A percentile compares a stretch with the other conserved stretches of the same genome.
These are phyloP conservation scores for Babesia sp. DNA, from an alignment of 169 alveolate genomes.

Conservation along the genomic window DNA sequence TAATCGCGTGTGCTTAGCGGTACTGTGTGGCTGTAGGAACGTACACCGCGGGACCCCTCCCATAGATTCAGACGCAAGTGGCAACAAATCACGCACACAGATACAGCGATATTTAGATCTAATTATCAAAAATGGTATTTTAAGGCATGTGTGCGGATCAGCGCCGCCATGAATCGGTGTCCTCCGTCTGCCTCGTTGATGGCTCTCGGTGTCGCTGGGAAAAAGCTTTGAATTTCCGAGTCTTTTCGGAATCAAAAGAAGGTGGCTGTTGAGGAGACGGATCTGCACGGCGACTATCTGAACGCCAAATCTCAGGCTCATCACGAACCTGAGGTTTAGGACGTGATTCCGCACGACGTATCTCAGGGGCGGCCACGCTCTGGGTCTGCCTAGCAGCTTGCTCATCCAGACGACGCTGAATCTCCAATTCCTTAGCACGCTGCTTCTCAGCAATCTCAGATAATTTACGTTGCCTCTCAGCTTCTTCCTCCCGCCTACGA, in stretches of 20 bases:
- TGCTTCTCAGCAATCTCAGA: conserved; percentile 66
- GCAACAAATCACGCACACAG: neutral
- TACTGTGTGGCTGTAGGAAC: neutral
- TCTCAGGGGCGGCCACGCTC: conserved; percentile 6
- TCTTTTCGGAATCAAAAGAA: neutral
- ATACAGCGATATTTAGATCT: neutral
- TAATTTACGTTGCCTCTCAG: conserved; percentile 48
- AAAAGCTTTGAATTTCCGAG: conserved; percentile 19
- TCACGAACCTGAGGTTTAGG: neutral
- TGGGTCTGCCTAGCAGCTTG: conserved; percentile 32
- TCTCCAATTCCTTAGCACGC: conserved; percentile 56
- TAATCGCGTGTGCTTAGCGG: neutral
- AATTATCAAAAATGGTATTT: neutral
- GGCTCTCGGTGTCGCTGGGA: conserved; percentile 12
- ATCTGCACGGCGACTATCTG: neutral
- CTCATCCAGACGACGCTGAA: conserved; percentile 33
- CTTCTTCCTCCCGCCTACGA: conserved; percentile 70
- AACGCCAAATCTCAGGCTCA: conserved; percentile 8
- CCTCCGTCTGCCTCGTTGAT: neutral
- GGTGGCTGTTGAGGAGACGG: neutral
- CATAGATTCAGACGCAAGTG: neutral
- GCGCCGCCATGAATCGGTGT: conserved; percentile 31
- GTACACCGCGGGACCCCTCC: neutral
- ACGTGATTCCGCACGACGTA: conserved; percentile 10
- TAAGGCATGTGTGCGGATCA: conserved; percentile 7